Evolutionary conservation across 2,329 filamentous ascomycete species (phyloP).

Genomic region (Colletotrichum spaethianum): DNA sequence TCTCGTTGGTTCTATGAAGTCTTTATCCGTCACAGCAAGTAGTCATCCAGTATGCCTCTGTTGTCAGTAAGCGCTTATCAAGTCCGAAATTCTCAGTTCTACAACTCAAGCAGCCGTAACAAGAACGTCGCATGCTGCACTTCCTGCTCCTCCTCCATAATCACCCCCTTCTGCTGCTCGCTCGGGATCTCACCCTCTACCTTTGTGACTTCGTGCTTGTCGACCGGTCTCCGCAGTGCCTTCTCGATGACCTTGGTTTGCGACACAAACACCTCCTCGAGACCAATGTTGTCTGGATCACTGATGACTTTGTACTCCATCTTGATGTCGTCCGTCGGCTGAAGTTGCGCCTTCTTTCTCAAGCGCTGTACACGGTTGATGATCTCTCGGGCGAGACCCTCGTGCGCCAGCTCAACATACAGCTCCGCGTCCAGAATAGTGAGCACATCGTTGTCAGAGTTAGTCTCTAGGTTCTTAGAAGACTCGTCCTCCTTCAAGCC

Average conservation of each 20-base stretch:
- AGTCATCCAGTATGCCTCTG: not conserved
- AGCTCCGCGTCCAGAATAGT: constrained; percentile 88
- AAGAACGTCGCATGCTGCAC: constrained; percentile 86
- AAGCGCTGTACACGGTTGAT: constrained; percentile 93
- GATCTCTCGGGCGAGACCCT: constrained; percentile 92
- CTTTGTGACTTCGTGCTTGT: constrained; percentile 54
- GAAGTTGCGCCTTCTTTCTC: constrained; percentile 92
- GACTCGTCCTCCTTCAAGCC: constrained; percentile 81
- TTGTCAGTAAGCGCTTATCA: not conserved
- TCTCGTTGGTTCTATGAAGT: not conserved
- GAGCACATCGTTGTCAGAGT: constrained; percentile 90
- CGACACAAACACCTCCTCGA: constrained; percentile 78
- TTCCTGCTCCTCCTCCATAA: constrained; percentile 88
- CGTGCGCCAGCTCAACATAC: constrained; percentile 88
- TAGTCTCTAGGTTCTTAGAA: constrained; percentile 84
- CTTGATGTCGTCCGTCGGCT: constrained; percentile 93
- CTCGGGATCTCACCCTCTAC: constrained; percentile 41
- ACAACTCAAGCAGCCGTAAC: constrained; percentile 82
- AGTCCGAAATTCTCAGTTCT: not conserved
- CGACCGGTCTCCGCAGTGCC: constrained; percentile 81
- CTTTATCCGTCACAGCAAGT: not conserved
- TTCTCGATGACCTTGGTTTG: constrained; percentile 51
- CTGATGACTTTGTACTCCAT: constrained; percentile 91
- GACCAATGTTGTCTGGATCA: constrained; percentile 83
- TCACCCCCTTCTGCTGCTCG: constrained; percentile 59